Percentiles rank a stretch among this genome's conserved stretches.
These are phyloP conservation scores for Aureobasidium subglaciale DNA, from an alignment of 2,329 filamentous ascomycete genomes.

Conservation along the genomic window DNA sequence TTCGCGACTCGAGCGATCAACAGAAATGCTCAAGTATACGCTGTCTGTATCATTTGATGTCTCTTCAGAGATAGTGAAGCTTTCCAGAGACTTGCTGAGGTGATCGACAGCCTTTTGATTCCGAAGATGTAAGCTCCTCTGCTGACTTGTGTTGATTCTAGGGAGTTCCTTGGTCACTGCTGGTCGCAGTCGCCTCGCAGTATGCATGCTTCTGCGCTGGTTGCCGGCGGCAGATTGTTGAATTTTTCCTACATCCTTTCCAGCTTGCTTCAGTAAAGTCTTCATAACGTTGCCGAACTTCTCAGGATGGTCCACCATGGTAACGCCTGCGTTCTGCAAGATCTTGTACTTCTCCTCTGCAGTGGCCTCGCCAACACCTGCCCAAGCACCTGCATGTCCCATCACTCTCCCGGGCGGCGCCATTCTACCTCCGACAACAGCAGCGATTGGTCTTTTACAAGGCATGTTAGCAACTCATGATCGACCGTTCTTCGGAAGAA, in stretches of 20 bases:
- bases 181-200: slow-evolving; percentile 29
- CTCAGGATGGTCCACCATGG: slow-evolving; percentile 68
- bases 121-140: slow-evolving; percentile 49
- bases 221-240: background rate
- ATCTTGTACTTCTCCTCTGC: slow-evolving; percentile 59
- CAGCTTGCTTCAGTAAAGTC: slow-evolving; percentile 45
- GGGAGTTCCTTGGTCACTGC: background rate
- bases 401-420: slow-evolving; percentile 61
- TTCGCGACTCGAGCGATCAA: slow-evolving; percentile 55
- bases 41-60: slow-evolving; percentile 27
- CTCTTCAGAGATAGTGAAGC: slow-evolving; percentile 27
- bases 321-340: slow-evolving; percentile 59
- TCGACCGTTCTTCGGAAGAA: slow-evolving; percentile 13
- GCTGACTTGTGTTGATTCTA: slow-evolving; percentile 29
- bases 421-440: slow-evolving; percentile 59
- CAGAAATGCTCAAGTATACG: slow-evolving; percentile 52
- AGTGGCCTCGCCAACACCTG: slow-evolving; percentile 57
- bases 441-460: slow-evolving; percentile 58
- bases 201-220: slow-evolving; percentile 39
- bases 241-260: slow-evolving; percentile 35
- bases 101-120: slow-evolving; percentile 49
- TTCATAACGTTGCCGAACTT: slow-evolving; percentile 66
- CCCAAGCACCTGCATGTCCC: slow-evolving; percentile 74
- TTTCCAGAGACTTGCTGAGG: slow-evolving; percentile 38
- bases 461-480: slow-evolving; percentile 18